Percentiles rank a stretch among this genome's conserved stretches.
These are phyloP conservation scores for Xylariales sp. DNA, from an alignment of 2,329 filamentous ascomycete species.

Conservation along the genomic window DNA sequence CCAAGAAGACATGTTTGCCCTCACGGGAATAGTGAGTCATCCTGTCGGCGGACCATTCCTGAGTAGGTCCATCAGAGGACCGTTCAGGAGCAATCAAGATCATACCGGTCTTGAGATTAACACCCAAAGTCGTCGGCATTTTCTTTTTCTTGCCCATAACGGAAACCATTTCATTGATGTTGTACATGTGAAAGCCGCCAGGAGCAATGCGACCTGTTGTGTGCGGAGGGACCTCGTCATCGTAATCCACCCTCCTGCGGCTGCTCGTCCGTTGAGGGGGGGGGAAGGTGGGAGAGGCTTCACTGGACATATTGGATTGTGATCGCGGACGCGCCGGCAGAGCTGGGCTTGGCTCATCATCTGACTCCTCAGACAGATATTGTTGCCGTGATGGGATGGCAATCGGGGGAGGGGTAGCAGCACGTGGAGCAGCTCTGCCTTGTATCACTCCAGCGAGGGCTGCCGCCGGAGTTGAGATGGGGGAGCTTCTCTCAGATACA, in stretches of 20 bases:
- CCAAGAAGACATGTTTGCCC: slow-evolving; percentile 95
- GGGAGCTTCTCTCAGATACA: slow-evolving; percentile 23
- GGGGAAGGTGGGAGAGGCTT: slow-evolving; percentile 16
- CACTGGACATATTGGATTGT: slow-evolving; percentile 17
- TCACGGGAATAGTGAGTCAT: slow-evolving; percentile 98
- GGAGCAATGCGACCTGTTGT: slow-evolving; percentile 56
- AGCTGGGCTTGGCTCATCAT: slow-evolving; percentile 53
- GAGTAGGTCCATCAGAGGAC: slow-evolving; percentile 73
- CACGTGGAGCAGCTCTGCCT: slow-evolving; percentile 34
- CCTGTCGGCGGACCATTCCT: slow-evolving; percentile 92
- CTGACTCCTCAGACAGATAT: slow-evolving; percentile 63
- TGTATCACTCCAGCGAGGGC: slow-evolving; percentile 55
- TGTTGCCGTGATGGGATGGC: slow-evolving; percentile 42
- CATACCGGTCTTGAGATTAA: slow-evolving; percentile 81
- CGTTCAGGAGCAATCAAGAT: slow-evolving; percentile 91
- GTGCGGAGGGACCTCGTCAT: slow-evolving; percentile 22
- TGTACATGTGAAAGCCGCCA: slow-evolving; percentile 89
- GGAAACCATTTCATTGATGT: slow-evolving; percentile 96
- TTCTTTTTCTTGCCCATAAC: slow-evolving; percentile 96
- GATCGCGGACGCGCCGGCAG: slow-evolving; percentile 29
- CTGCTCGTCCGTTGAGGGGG: slow-evolving; percentile 29
- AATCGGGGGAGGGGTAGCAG: slow-evolving; percentile 48
- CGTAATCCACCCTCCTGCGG: slow-evolving; percentile 21
- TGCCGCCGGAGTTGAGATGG: slow-evolving; percentile 42
- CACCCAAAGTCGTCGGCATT: slow-evolving; percentile 94